Evolutionary conservation across 345 rosid species (phyloP), one percentile per base, ranked within the genome.

Genomic region (Noccaea bulbosa): DNA sequence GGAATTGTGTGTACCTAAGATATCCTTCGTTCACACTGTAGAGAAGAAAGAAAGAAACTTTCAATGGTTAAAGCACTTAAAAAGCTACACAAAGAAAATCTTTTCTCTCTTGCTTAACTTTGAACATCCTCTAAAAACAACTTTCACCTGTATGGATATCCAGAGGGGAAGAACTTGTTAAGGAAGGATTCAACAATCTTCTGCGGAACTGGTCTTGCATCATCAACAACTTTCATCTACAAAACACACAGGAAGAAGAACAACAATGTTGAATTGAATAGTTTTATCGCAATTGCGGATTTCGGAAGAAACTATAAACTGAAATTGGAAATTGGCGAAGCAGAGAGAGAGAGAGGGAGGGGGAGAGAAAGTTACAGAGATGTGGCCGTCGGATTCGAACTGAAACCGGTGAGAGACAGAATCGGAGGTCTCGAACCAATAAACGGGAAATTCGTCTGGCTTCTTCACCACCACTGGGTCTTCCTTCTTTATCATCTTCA

Each of bases 1-100:
- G 86, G 46, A 89, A 94, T 33, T 92, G 98, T 1, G 98, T 84
- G 72, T 87, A 92, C 83, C 92, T 82, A 65, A 92, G 88, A 79
- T 89, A 94, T 17, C 99, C 99, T 65, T 94, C 99, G 11, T 88
- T 88, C 67, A 94, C 97, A 80, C 98, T 92, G 78, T 64, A 81
- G 2, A 66, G n/a, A 38, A 10, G 6, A 44, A 17, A n/a, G 2
- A 50, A 66, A 11, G 8, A 27, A 27, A 27, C 30, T 8, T 30
- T n/a, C 16, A 56, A 35, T 56, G 32, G 16, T 11, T 11, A 44
- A 41, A 10, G 11, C 33, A 22, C 32, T 12, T 10, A 20, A 27
- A 27, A 8, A 48, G 47, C 33, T 11, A 30, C 22, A 20, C 11
- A 14, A 38, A 60, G 14, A 24, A 20, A 68, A 35, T 63, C 45